These are phyloP conservation scores for Soucietia sequanensis DNA, from an alignment of 805 yeast species.

Conservation along the genomic window DNA sequence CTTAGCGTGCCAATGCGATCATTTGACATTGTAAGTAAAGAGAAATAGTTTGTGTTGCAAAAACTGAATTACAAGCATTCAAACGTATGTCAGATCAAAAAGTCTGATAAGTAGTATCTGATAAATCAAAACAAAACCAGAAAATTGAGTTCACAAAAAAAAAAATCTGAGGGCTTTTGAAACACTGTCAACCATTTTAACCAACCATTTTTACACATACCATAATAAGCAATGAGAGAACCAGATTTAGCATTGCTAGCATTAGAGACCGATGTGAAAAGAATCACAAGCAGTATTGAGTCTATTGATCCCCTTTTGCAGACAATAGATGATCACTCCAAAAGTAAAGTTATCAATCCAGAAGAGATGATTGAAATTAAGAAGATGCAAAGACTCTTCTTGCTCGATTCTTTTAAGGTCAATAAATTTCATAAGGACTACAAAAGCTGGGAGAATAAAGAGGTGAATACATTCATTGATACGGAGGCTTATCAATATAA, in stretches of 20 bases:
- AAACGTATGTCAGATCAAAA: too few species aligned
- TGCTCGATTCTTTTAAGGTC: conserved; percentile 35
- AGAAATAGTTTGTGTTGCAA: too few species aligned
- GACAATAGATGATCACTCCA: too few species aligned
- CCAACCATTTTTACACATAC: too few species aligned
- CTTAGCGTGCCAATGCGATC: too few species aligned
- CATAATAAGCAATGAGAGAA: background rate
- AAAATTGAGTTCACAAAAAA: too few species aligned
- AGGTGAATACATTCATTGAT: conserved; percentile 17
- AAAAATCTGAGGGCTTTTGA: too few species aligned
- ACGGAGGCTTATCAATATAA: conserved; percentile 28
- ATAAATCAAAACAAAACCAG: too few species aligned
- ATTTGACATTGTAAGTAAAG: too few species aligned
- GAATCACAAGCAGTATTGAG: background rate
- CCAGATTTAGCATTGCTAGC: background rate
- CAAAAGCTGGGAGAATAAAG: conserved; percentile 26
- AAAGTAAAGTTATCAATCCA: background rate
- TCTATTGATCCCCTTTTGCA: background rate
- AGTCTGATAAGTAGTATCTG: too few species aligned
- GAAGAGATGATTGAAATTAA: conserved; percentile 1
- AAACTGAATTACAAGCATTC: too few species aligned
- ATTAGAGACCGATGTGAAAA: background rate
- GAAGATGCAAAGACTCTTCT: conserved; percentile 15
- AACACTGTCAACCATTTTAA: too few species aligned
- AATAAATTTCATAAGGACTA: conserved; percentile 28